Evolutionary conservation across 2,329 filamentous ascomycete genomes (phyloP), one percentile per base, ranked within the genome.

Genomic region (Apiospora koreana): DNA sequence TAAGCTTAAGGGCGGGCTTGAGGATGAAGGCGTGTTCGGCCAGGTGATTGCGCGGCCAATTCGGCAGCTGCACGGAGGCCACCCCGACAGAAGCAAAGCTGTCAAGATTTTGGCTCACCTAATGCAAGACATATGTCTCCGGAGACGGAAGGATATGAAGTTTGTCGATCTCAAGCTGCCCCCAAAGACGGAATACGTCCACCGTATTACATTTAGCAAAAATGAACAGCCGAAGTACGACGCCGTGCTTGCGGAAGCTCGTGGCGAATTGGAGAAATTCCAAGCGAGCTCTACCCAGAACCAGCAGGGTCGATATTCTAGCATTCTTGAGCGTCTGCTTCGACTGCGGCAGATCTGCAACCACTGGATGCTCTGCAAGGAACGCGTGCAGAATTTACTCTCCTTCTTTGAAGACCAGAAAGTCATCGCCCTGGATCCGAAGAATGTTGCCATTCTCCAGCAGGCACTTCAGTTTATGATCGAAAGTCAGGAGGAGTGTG

Each of bases 301-400:
- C 50, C 80, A 85, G 75, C 79, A 82, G 68, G 85, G 88, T 2
- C 86, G 86, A 1, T 97, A 96, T 77, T 90, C 92, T 10, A 88
- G 92, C 75, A 86, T 97, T 0, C 86, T 97, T 14, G 94, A 97
- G 80, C 88, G 94, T 21, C 86, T 97, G 5, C 87, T 97, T 7
- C 91, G 95, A 16, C 88, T 97, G 74, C 89, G 95, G 23, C 94
- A 97, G 81, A 88, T 93, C 79, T 97, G 94, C 81, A 94, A 95
- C 74, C 94, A 97, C 79, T 97, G 94, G 93, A 91, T 92, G 10
- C 86, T 98, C 14, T 94, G 93, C 77, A 92, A 91, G 67, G 86
- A 92, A 42, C 90, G 93, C 16, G 86, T 97, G n/a, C 87, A 88
- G 12, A 88, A 90, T n/a, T 86, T 97, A 28, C 85, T 95, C 77